A percentile compares a stretch with the other conserved stretches of the same genome.
phyloP scores from a whole-genome alignment of 768 basidiomycete genomes.

The Myochromella boudieri region DNA sequence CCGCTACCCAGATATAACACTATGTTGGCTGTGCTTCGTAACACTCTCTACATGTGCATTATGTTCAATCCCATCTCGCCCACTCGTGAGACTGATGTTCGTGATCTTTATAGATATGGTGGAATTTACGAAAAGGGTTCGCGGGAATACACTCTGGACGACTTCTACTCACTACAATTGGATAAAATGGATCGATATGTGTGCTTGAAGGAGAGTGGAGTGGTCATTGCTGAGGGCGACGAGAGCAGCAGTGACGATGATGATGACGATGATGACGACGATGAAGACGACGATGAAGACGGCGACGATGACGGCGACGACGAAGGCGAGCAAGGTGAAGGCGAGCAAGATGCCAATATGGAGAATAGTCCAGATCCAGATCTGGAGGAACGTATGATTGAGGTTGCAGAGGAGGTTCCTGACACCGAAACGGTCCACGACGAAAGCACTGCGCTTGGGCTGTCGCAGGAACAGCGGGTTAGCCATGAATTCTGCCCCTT shows the following conservation, averaged over 20 bases:
- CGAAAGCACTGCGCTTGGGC: too few species aligned
- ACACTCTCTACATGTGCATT: slow-evolving; percentile 82
- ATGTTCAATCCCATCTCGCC: background rate
- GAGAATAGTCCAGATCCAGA: slow-evolving; percentile 26
- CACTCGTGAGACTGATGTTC: background rate
- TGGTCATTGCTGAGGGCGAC: slow-evolving; percentile 61
- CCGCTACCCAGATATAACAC: slow-evolving; percentile 83
- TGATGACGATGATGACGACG: slow-evolving; percentile 57
- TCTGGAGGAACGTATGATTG: slow-evolving; percentile 7
- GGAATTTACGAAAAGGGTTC: slow-evolving; percentile 85
- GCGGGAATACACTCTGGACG: slow-evolving; percentile 86
- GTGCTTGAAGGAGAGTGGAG: slow-evolving; percentile 68
- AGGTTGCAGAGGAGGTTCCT: background rate
- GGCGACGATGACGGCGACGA: slow-evolving; percentile 42
- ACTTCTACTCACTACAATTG: slow-evolving; percentile 77
- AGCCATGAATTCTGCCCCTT: too few species aligned
- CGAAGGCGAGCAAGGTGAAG: slow-evolving; percentile 34
- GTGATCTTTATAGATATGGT: slow-evolving; percentile 58
- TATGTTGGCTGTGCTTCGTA: slow-evolving; percentile 83
- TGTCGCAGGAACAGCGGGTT: too few species aligned
- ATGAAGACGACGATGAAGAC: slow-evolving; percentile 55
- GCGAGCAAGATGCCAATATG: slow-evolving; percentile 23
- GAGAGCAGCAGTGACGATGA: slow-evolving; percentile 63
- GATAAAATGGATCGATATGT: slow-evolving; percentile 82
- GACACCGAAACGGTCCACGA: too few species aligned